Base-by-base conservation (phyloP, 192 early-diverging fungal species). In the Pilobolus umbonatus region DNA sequence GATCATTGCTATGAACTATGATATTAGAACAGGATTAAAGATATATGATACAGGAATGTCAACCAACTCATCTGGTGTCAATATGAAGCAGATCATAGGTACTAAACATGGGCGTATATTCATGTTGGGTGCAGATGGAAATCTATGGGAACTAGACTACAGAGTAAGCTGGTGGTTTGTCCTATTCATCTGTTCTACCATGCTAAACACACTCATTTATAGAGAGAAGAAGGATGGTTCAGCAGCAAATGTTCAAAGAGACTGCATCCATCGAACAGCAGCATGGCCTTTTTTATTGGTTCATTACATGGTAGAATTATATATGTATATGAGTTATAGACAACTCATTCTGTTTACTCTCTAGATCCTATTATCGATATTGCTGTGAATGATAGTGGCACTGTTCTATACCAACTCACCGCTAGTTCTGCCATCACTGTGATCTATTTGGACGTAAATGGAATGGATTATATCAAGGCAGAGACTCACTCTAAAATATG, bases 131-230 rank as follows among this genome's bases (percentile, higher is more conserved):
- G 83, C 83, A 56, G 87, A 95, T 65, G 90, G 90, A 25, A 79
- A 85, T 55, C 62, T 98, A 11, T 94, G 89, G 75, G 95, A 98
- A 73, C 75, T 98, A 32, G 75, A 75, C 28, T 98, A 98, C 65
- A 87, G 91, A 70, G 71, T 73, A 64, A 44, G 73, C 35, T 12
- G 1, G 17, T 12, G 32, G 30, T 10, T 10, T 7, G 1, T 8
- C 7, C 8, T 31, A 9, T 35, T 35, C 34, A 11, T 26, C 1
- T 38, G 11, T 38, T 35, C 14, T 14, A 19, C 22, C 1, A 25
- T 10, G 36, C 0, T 2, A 25, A 32, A 19, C 2, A n/a, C n/a
- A n/a, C n/a, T n/a, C n/a, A n/a, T n/a, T n/a, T n/a, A n/a, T 56
- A 73, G 71, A 71, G 86, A 9, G 82, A 83, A 43, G 95, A 96